phyloP scores from a whole-genome alignment of 805 yeast genomes.

The Ogataea methylovora region DNA sequence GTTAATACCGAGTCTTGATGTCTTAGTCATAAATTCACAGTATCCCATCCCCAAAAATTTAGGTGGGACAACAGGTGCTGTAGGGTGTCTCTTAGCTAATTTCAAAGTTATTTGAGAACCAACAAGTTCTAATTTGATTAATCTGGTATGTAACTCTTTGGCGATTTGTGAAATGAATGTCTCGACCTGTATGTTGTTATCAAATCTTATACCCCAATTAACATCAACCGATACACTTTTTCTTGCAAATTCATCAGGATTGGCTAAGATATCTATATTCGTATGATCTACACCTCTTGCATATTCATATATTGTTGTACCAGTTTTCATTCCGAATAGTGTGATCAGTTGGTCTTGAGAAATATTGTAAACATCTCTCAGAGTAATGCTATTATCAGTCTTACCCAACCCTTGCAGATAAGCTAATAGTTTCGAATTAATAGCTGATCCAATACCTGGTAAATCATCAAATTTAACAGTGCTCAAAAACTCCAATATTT shows the following conservation, averaged over 20 bases:
- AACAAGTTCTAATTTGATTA: conserved; percentile 35
- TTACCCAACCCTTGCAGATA: too few relatives aligned
- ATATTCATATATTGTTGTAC: conserved; percentile 50
- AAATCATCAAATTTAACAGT: conserved; percentile 32
- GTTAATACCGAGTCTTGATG: conserved; percentile 51
- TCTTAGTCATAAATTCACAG: conserved; percentile 58
- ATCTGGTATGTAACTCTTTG: conserved; percentile 49
- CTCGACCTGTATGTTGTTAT: conserved; percentile 52
- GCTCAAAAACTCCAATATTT: conserved; percentile 26
- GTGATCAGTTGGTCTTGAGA: conserved; percentile 30
- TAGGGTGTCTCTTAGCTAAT: conserved; percentile 52
- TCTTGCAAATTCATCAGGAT: conserved; percentile 46
- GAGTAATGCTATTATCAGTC: conserved; percentile 17
- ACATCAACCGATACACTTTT: conserved; percentile 84
- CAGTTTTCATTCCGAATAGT: conserved; percentile 64
- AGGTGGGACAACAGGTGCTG: conserved; percentile 68
- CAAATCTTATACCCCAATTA: conserved; percentile 84
- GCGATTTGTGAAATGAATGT: conserved; percentile 50
- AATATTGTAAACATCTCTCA: conserved; percentile 32
- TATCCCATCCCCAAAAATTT: conserved; percentile 82
- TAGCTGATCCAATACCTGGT: conserved; percentile 59
- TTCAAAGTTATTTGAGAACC: conserved; percentile 61
- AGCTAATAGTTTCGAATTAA: conserved; percentile 36
- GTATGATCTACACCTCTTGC: conserved; percentile 64
- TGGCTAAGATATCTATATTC: conserved; percentile 42